Base-by-base conservation (phyloP, 2,329 filamentous ascomycete species). In the Ophiostoma piceae region DNA sequence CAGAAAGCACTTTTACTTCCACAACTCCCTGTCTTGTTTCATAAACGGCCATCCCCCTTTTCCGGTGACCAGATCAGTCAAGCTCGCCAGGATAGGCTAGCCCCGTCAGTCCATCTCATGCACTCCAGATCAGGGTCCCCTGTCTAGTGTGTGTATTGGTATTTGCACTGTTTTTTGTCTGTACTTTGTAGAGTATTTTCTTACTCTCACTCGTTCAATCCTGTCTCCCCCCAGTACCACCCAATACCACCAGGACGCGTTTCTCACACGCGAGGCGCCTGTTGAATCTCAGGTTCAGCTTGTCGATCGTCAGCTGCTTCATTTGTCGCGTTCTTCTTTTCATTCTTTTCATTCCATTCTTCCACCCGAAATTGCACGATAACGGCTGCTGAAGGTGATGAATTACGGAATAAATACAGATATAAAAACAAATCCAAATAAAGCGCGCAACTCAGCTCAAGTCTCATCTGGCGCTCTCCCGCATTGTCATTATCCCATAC, bases 41-140 rank as follows among this genome's bases (percentile, higher is more conserved):
- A 64, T 19, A 37, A 65, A 65, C 35, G 35, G 62, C 32, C 60
- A 37, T 64, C 60, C 62, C 62, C 62, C 62, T 65, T 65, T 65
- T 65, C 60, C 16, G 14, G 32, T 64, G 60, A 37, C 60, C 60
- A 35, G 32, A 64, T 37, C 60, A 64, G 60, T 64, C 62, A 65
- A 65, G 32, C 62, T 65, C 19, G 62, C 62, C 62, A 35, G 32
- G 3, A 35, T 39, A n/a, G 37, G 32, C 60, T 37, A 37, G 29
- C 60, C 32, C 32, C 8, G 19, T 39, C 35, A 39, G 29, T 37
- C 57, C 57, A 62, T 35, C 32, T 64, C 32, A 37, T 64, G 32
- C 60, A 64, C 60, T 37, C 60, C 60, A 64, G 60, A 29, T 19
- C 60, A 64, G 60, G 60, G 16, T 9, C 32, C 60, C 60, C 29